These are phyloP conservation scores for Ramaria sp. DNA, from an alignment of 768 basidiomycete genomes.

Conservation along the genomic window DNA sequence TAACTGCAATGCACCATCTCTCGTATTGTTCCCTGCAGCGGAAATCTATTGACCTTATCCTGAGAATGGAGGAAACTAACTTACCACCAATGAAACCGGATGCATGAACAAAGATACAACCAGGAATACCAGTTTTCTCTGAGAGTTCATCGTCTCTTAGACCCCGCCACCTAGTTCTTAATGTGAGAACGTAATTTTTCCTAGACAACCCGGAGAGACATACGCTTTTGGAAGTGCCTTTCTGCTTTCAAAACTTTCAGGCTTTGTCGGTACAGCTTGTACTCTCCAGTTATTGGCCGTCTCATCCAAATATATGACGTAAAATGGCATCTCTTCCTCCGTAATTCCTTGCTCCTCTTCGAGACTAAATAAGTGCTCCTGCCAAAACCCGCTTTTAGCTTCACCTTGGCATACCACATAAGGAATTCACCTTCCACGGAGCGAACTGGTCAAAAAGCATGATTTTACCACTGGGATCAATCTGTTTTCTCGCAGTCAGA, in stretches of 20 bases:
- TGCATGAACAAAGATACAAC: constrained; percentile 88
- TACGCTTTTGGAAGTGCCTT: constrained; percentile 79
- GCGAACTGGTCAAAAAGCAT: constrained; percentile 70
- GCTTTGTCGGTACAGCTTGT: constrained; percentile 76
- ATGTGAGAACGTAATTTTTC: background rate
- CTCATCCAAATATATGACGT: constrained; percentile 88
- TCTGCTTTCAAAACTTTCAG: constrained; percentile 82
- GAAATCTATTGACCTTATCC: constrained; percentile 1
- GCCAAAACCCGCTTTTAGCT: background rate
- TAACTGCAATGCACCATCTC: constrained; percentile 75
- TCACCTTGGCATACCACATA: background rate
- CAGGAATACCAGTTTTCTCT: constrained; percentile 60
- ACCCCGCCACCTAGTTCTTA: constrained; percentile 60
- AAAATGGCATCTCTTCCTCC: constrained; percentile 49
- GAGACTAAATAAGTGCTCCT: constrained; percentile 88
- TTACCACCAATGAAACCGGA: constrained; percentile 93
- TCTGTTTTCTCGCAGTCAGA: constrained; percentile 38
- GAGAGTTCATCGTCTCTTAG: constrained; percentile 77
- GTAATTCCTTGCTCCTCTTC: constrained; percentile 47
- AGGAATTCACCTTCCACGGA: constrained; percentile 70
- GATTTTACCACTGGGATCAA: constrained; percentile 67
- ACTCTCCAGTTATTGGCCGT: constrained; percentile 70
- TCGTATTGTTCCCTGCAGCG: constrained; percentile 72
- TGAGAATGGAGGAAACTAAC: constrained; percentile 15
- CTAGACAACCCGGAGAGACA: constrained; percentile 9